These are phyloP conservation scores for Phytophthora kernoviae DNA, from an alignment of 352 stramenopile genomes.

Conservation along the genomic window DNA sequence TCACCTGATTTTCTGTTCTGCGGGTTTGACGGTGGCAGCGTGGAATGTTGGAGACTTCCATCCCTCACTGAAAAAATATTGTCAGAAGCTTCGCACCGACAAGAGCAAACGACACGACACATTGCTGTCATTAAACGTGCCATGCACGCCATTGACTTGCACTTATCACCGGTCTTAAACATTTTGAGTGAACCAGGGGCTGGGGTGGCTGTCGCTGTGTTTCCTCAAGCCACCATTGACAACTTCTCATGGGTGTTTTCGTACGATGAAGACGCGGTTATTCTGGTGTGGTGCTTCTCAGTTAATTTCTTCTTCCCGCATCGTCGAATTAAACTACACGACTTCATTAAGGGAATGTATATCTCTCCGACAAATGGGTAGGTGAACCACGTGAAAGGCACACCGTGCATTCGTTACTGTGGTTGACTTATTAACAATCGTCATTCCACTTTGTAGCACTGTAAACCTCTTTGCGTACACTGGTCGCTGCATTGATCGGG, in stretches of 20 bases:
- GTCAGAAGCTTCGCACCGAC: slow-evolving; percentile 10
- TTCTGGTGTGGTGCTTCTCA: slow-evolving; percentile 64
- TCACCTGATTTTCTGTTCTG: slow-evolving; percentile 53
- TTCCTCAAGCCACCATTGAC: slow-evolving; percentile 20
- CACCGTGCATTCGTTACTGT: neutral
- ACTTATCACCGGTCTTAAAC: slow-evolving; percentile 43
- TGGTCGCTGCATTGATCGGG: slow-evolving; percentile 33
- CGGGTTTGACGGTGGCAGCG: slow-evolving; percentile 49
- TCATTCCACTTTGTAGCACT: slow-evolving; percentile 15
- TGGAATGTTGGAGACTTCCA: slow-evolving; percentile 60
- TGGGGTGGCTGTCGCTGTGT: slow-evolving; percentile 10
- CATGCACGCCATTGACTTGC: slow-evolving; percentile 55
- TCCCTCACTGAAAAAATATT: slow-evolving; percentile 9
- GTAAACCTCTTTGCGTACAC: slow-evolving; percentile 38
- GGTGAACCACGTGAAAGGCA: neutral
- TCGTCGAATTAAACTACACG: slow-evolving; percentile 47
- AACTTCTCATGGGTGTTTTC: slow-evolving; percentile 63
- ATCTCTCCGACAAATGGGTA: slow-evolving; percentile 26
- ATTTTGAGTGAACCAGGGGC: slow-evolving; percentile 39
- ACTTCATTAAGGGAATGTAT: slow-evolving; percentile 40
- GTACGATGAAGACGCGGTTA: slow-evolving; percentile 46
- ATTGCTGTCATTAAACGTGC: slow-evolving; percentile 51
- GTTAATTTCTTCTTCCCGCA: slow-evolving; percentile 60
- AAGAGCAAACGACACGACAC: slow-evolving; percentile 21
- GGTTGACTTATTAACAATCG: neutral